Conservation (phyloP, 495 filamentous ascomycete species). For the Cladorrhinum samala region DNA sequence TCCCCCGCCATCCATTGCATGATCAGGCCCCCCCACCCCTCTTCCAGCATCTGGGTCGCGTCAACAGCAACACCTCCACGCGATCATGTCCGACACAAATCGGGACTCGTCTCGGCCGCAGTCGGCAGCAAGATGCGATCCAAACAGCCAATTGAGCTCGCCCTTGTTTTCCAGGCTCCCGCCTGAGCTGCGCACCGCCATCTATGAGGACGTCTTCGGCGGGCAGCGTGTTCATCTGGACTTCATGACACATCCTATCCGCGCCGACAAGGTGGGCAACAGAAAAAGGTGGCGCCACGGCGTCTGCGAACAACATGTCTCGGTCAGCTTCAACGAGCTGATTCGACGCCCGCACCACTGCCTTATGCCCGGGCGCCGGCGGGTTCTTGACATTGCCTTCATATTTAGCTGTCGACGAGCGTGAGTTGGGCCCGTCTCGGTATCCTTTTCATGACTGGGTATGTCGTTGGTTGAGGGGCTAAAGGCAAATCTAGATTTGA, state of each 20-base stretch:
- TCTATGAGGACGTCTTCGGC: slow-evolving; percentile 10
- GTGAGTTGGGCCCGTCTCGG: slow-evolving; percentile 1
- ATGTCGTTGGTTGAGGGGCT: background rate
- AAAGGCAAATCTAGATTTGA: slow-evolving; percentile 1
- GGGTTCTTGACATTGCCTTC: slow-evolving; percentile 6
- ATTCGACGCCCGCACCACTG: slow-evolving; percentile 6
- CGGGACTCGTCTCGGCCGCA: too few species aligned
- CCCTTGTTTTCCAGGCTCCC: slow-evolving; percentile 12
- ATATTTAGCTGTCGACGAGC: slow-evolving; percentile 12
- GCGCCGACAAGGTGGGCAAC: slow-evolving; percentile 12
- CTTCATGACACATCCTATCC: slow-evolving; percentile 11
- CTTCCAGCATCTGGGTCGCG: too few species aligned
- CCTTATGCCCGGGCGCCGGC: slow-evolving; percentile 2
- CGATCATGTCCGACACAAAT: too few species aligned
- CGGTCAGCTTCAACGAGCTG: background rate
- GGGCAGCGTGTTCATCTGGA: slow-evolving; percentile 7
- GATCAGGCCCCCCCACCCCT: too few species aligned
- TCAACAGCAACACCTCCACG: too few species aligned
- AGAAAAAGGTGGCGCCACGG: slow-evolving; percentile 10
- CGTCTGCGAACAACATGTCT: slow-evolving; percentile 1
- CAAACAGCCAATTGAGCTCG: slow-evolving; percentile 7
- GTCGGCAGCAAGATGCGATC: too few species aligned
- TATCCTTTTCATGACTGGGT: background rate
- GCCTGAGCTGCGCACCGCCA: slow-evolving; percentile 8
- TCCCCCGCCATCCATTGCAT: too few species aligned